phyloP scores from a whole-genome alignment of 1,139 yeast species.

The Blastobotrys raffinosifermentans region DNA sequence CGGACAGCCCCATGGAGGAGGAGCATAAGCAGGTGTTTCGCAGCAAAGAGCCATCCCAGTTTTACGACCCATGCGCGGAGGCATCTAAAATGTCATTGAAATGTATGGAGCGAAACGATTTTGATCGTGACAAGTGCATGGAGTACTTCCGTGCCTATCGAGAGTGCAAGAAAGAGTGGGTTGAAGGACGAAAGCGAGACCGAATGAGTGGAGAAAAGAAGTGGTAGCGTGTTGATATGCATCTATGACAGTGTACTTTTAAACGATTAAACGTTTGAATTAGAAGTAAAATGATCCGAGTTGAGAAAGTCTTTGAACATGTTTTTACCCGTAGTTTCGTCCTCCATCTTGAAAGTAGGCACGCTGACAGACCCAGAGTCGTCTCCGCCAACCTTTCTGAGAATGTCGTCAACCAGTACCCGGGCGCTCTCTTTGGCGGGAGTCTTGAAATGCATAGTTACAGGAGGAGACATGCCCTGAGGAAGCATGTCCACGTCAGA shows the following conservation, averaged over 20 bases:
- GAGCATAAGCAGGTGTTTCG: slow-evolving; percentile 56
- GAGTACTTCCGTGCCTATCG: slow-evolving; percentile 89
- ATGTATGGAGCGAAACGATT: slow-evolving; percentile 71
- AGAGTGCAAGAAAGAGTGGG: slow-evolving; percentile 86
- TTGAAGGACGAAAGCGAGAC: slow-evolving; percentile 35
- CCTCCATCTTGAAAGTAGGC: no score
- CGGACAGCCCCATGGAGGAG: slow-evolving; percentile 68
- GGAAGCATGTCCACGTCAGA: slow-evolving; percentile 21
- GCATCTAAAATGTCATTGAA: slow-evolving; percentile 79
- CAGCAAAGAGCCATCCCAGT: slow-evolving; percentile 72
- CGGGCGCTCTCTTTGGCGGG: slow-evolving; percentile 25
- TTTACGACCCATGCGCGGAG: slow-evolving; percentile 89
- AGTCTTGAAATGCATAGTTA: slow-evolving; percentile 22
- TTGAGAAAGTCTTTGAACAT: no score
- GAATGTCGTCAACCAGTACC: slow-evolving; percentile 22
- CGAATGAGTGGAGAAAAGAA: slow-evolving; percentile 28
- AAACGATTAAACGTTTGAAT: no score
- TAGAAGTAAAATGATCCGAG: no score
- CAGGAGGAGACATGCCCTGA: slow-evolving; percentile 28
- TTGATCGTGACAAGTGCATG: slow-evolving; percentile 68
- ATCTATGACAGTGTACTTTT: no score
- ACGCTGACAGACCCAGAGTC: slow-evolving; percentile 7
- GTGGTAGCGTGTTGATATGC: slow-evolving; percentile 17
- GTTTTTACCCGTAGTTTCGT: no score
- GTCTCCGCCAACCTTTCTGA: slow-evolving; percentile 17